Percentiles rank a stretch among this genome's conserved stretches.
Evolutionary conservation across 164 flowering plant genomes (phyloP).

Genomic region (Piper longum): DNA sequence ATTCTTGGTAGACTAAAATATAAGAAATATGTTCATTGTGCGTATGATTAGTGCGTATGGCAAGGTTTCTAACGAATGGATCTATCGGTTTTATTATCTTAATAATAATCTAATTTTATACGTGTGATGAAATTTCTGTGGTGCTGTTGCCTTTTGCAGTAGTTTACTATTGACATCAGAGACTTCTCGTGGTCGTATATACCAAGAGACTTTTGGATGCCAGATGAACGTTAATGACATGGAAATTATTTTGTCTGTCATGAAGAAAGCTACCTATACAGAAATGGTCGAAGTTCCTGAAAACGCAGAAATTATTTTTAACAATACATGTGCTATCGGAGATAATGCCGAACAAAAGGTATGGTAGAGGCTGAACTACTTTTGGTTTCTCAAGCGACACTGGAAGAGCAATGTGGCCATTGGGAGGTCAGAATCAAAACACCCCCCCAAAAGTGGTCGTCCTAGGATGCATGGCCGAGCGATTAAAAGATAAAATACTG

Average conservation of each 20-base stretch:
- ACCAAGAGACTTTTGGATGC: conserved; percentile 97
- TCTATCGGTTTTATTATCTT: neutral
- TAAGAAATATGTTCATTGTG: neutral
- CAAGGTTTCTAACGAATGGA: neutral
- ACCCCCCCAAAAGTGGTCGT: too few relatives aligned
- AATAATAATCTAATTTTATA: neutral
- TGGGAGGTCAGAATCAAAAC: conserved; percentile 74
- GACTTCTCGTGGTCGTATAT: conserved; percentile 58
- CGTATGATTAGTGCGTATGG: neutral
- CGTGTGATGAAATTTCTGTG: neutral
- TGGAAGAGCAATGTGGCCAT: conserved; percentile 79
- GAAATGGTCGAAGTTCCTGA: conserved; percentile 74
- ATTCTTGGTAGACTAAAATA: neutral
- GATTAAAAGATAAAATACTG: too few relatives aligned
- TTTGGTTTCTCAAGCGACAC: conserved; percentile 93
- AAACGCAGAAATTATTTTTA: conserved; percentile 89
- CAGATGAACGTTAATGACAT: conserved; percentile 97
- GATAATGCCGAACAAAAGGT: conserved; percentile 97
- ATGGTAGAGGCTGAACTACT: conserved; percentile 95
- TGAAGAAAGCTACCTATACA: conserved; percentile 77
- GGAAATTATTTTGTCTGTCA: conserved; percentile 91
- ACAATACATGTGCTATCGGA: conserved; percentile 92
- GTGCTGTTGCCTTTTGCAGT: conserved; percentile 16
- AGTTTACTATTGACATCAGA: conserved; percentile 25
- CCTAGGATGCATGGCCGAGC: too few relatives aligned